These are phyloP conservation scores for Sanghuangporus baumii DNA, from an alignment of 1,284 basidiomycete species.

Conservation along the genomic window DNA sequence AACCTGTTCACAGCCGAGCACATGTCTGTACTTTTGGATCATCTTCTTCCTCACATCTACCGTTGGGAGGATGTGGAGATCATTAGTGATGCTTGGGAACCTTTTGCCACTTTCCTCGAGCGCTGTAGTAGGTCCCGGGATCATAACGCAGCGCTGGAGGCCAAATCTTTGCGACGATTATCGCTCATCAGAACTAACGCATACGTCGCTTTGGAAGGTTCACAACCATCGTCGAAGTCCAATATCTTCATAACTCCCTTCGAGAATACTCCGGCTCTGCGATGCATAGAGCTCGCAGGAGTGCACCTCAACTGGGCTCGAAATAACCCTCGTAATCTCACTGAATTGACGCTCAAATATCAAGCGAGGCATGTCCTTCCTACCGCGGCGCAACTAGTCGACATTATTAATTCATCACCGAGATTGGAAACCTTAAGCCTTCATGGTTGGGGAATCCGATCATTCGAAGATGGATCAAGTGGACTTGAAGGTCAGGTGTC, in stretches of 20 bases:
- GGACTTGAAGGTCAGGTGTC: conserved; percentile 22
- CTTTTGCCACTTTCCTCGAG: conserved; percentile 44
- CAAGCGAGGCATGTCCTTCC: conserved; percentile 48
- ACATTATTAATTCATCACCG: conserved; percentile 36
- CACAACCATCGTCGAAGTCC: conserved; percentile 39
- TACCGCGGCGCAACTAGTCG: conserved; percentile 35
- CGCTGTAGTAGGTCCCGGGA: conserved; percentile 24
- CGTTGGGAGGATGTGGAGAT: conserved; percentile 45
- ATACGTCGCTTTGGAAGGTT: conserved; percentile 40
- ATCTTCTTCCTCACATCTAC: conserved; percentile 36
- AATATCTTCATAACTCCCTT: conserved; percentile 38
- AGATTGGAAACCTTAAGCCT: conserved; percentile 37
- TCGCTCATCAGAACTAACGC: conserved; percentile 48
- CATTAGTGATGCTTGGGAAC: conserved; percentile 50
- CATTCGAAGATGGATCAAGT: conserved; percentile 7
- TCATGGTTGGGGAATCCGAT: conserved; percentile 43
- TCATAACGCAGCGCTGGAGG: conserved; percentile 16
- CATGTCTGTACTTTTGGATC: conserved; percentile 38
- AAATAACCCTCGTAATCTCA: conserved; percentile 34
- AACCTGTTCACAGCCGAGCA: conserved; percentile 37
- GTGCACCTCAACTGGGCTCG: conserved; percentile 47
- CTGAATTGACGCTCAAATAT: conserved; percentile 44
- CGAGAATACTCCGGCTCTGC: conserved; percentile 29
- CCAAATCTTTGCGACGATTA: conserved; percentile 35
- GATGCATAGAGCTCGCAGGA: conserved; percentile 40